phyloP scores from a whole-genome alignment of 2,329 filamentous ascomycete genomes.

The Penicillium verrucosum region DNA sequence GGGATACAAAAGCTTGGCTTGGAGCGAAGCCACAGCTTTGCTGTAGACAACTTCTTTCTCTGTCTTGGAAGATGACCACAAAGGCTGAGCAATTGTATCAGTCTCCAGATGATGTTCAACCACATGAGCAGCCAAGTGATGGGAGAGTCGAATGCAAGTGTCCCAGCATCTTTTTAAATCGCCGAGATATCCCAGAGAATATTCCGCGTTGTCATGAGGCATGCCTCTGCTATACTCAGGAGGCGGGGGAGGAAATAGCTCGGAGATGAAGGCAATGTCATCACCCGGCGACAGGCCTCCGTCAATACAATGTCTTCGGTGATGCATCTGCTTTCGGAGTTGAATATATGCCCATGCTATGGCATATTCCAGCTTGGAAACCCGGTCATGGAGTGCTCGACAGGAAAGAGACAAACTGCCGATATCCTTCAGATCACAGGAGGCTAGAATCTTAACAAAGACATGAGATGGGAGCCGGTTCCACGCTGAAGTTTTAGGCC shows the following conservation, averaged over 20 bases:
- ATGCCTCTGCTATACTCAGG: slow-evolving; percentile 21
- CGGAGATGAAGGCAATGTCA: slow-evolving; percentile 26
- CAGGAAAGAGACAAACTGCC: slow-evolving; percentile 20
- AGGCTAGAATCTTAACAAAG: slow-evolving; percentile 18
- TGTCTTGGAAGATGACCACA: slow-evolving; percentile 25
- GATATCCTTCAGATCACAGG: slow-evolving; percentile 23
- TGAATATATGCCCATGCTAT: slow-evolving; percentile 25
- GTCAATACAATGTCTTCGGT: neutral
- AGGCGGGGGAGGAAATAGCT: slow-evolving; percentile 28
- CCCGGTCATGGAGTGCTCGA: slow-evolving; percentile 18
- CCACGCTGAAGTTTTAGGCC: slow-evolving; percentile 19
- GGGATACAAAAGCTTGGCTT: slow-evolving; percentile 21
- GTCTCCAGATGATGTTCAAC: slow-evolving; percentile 24
- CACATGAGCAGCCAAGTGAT: slow-evolving; percentile 24
- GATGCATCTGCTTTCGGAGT: slow-evolving; percentile 8
- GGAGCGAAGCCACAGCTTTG: slow-evolving; percentile 21
- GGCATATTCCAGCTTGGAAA: slow-evolving; percentile 19
- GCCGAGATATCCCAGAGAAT: slow-evolving; percentile 26
- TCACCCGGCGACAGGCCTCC: slow-evolving; percentile 18
- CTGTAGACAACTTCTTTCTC: slow-evolving; percentile 27
- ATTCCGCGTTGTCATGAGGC: slow-evolving; percentile 21
- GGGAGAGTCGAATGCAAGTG: slow-evolving; percentile 27
- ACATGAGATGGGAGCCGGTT: slow-evolving; percentile 19
- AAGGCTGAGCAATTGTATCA: slow-evolving; percentile 12
- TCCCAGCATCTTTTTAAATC: slow-evolving; percentile 26